phyloP scores from a whole-genome alignment of 805 yeast species.

The Myxozyma udenii region DNA sequence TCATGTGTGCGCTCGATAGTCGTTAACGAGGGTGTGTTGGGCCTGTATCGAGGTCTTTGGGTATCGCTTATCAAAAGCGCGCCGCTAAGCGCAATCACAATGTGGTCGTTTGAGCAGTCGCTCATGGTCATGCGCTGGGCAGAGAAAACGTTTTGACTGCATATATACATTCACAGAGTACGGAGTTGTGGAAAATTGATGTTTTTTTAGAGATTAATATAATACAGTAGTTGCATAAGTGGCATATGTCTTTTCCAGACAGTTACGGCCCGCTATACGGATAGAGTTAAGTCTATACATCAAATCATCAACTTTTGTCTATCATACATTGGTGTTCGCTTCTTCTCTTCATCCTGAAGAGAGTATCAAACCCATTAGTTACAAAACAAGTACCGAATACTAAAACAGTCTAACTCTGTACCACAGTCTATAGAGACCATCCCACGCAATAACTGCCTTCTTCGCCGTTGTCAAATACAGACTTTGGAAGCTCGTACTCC shows the following conservation, averaged over 20 bases:
- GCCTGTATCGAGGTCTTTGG: slow-evolving; percentile 71
- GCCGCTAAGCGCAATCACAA: slow-evolving; percentile 62
- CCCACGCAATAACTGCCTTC: slow-evolving; percentile 1
- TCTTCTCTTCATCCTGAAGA: too few species aligned
- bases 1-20: slow-evolving; percentile 44
- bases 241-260: background rate
- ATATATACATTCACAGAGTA: too few species aligned
- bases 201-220: slow-evolving; percentile 1
- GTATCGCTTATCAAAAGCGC: slow-evolving; percentile 74
- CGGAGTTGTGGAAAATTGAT: too few species aligned
- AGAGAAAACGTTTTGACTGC: slow-evolving; percentile 4
- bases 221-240: background rate
- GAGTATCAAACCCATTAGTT: too few species aligned
- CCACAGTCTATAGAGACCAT: background rate
- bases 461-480: slow-evolving; percentile 38
- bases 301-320: too few species aligned
- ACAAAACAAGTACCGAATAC: too few species aligned
- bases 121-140: slow-evolving; percentile 31
- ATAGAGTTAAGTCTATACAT: too few species aligned
- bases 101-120: slow-evolving; percentile 58
- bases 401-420: too few species aligned
- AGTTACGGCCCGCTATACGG: too few species aligned
- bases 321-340: too few species aligned
- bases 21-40: slow-evolving; percentile 56
- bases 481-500: slow-evolving; percentile 55